These are phyloP conservation scores for Lumnitzera racemosa DNA, from an alignment of 345 rosid genomes.

Conservation along the genomic window DNA sequence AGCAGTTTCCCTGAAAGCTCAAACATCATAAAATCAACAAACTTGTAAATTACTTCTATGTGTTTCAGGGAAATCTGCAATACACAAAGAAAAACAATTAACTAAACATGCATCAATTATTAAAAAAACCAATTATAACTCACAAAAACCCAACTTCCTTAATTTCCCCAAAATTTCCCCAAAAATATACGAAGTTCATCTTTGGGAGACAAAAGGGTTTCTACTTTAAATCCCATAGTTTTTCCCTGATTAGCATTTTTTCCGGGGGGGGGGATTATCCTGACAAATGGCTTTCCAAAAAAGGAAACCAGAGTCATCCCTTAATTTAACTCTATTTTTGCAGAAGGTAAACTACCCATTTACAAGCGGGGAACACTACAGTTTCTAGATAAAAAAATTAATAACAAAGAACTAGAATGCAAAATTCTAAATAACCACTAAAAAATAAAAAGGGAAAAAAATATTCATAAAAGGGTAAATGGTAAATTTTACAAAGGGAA, in stretches of 20 bases:
- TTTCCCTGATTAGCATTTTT: conserved; percentile 27
- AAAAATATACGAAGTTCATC: conserved; percentile 26
- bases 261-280: conserved; percentile 27
- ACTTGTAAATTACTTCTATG: conserved; percentile 22
- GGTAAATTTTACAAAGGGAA: no score
- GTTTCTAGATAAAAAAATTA: no score
- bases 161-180: no score
- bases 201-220: conserved; percentile 26
- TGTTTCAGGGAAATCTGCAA: conserved; percentile 23
- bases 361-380: not conserved
- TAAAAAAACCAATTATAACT: not conserved
- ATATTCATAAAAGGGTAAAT: no score
- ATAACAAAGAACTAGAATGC: no score
- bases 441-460: no score
- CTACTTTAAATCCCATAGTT: conserved; percentile 24
- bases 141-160: conserved; percentile 21
- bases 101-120: conserved; percentile 1
- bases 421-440: no score
- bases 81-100: not conserved
- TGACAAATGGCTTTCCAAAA: conserved; percentile 7
- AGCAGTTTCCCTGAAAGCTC: conserved; percentile 36
- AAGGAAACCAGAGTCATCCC: conserved; percentile 1
- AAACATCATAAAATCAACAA: conserved; percentile 30
- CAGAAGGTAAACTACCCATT: not conserved
- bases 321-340: conserved; percentile 3